Evolutionary conservation across 2,329 filamentous ascomycete genomes (phyloP).

Genomic region (Aciculosporium take): DNA sequence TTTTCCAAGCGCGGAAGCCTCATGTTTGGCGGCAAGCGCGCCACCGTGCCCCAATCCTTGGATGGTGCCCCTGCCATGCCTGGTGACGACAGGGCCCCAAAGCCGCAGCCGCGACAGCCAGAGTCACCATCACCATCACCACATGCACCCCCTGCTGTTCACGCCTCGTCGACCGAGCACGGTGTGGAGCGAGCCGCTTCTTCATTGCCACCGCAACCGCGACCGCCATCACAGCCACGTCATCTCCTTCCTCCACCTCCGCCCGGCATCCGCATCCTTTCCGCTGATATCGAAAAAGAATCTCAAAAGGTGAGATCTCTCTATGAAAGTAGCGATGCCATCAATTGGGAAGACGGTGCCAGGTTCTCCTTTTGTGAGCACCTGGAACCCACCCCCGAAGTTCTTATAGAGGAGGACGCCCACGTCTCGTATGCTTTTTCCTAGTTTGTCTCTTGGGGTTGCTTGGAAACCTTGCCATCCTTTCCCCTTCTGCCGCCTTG

Average conservation of each 20-base stretch:
- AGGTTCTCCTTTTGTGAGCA: slow-evolving; percentile 33
- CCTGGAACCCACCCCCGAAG: slow-evolving; percentile 34
- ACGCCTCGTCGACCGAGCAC: slow-evolving; percentile 3
- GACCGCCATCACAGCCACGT: neutral
- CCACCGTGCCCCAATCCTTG: neutral
- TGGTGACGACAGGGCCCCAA: slow-evolving; percentile 1
- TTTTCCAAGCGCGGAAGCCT: slow-evolving; percentile 52
- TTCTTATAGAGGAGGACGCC: slow-evolving; percentile 36
- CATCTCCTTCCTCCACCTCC: slow-evolving; percentile 9
- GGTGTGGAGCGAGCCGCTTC: slow-evolving; percentile 2
- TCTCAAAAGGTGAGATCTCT: slow-evolving; percentile 55
- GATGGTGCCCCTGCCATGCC: neutral
- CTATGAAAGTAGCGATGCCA: slow-evolving; percentile 41
- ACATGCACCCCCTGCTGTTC: slow-evolving; percentile 7
- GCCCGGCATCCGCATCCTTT: slow-evolving; percentile 38
- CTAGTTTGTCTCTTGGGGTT: slow-evolving; percentile 18
- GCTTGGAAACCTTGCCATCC: neutral
- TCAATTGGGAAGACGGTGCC: slow-evolving; percentile 38
- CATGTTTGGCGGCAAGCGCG: slow-evolving; percentile 39
- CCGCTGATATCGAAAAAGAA: slow-evolving; percentile 44
- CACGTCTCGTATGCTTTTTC: slow-evolving; percentile 43
- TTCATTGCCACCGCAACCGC: neutral
- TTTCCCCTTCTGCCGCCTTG: neutral
- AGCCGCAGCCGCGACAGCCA: neutral
- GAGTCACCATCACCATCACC: no score